Base-by-base conservation (phyloP, 2,329 filamentous ascomycete species). In the Sarocladium brachiariae region DNA sequence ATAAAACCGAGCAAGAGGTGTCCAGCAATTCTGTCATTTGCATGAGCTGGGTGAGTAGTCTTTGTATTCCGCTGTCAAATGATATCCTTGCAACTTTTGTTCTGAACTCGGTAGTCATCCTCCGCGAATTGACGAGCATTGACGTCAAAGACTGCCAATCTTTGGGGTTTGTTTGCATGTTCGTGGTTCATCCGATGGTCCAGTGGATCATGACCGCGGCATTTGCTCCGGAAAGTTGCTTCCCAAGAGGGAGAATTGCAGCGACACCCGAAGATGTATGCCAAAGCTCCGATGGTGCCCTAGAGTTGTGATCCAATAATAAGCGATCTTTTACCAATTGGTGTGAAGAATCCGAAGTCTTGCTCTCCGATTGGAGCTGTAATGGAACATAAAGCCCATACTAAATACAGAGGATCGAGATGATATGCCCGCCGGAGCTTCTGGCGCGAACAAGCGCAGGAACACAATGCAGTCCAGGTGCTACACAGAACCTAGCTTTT, bases 321-420 rank as follows among this genome's bases (percentile, higher is more conserved):
- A 11, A 21, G 10, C n/a, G 11, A 5, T 4, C 27, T 14, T 16
- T 31, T 47, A 21, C 43, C 43, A 47, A 47, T 47, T 30, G 10
- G 7, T 21, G 21, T 25, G 9, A 9, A n/a, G 16, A 9, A 8
- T 9, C 16, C 13, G 25, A 25, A 4, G 13, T 25, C 13, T 25
- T 9, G 9, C 8, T 25, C 21, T 4, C 39, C 8, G 3, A 13
- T 43, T n/a, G n/a, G n/a, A n/a, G n/a, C n/a, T n/a, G n/a, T n/a
- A n/a, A n/a, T n/a, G n/a, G n/a, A n/a, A n/a, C n/a, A n/a, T n/a
- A n/a, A n/a, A n/a, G n/a, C n/a, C n/a, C n/a, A n/a, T n/a, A n/a
- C n/a, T n/a, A n/a, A n/a, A n/a, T n/a, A n/a, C n/a, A n/a, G 27
- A 31, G 10, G 25, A 47, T 47, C 43, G 43, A 31, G 43, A 33